Evolutionary conservation across 106 monocot genomes (phyloP), one percentile per base, ranked within the genome.

Genomic region (Posidonia australis): DNA sequence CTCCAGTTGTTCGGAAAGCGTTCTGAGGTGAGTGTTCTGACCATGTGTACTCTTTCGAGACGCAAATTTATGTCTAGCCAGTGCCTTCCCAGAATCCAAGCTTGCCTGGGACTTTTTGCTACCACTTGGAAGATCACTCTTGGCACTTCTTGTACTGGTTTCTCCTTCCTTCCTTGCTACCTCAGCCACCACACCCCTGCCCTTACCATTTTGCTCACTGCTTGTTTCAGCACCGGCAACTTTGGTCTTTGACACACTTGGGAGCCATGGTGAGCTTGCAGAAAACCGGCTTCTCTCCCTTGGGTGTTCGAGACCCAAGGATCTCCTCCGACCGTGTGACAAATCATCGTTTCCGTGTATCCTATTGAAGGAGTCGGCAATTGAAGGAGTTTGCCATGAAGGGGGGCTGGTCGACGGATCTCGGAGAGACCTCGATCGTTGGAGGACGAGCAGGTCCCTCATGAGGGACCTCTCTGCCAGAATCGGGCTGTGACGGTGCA

Each of bases 371-470:
- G 66, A 18, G 44, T 44, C 51, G 30, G 68, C 59, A 3, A 66
- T 60, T 25, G 62, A 78, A 58, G 88, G 85, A 13, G 93, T 85
- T 54, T 74, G 65, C 83, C 85, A 89, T 1, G 86, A 77, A 9
- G 81, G 77, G 16, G 92, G 87, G 42, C 86, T 86, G 22, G 86
- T 82, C 17, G 89, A 89, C 13, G 93, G 93, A 63, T 94, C 93
- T 60, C 86, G 59, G 32, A 94, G 84, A 23, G 93, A 89, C 57
- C 75, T 78, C 22, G 93, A 94, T 48, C 80, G 63, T 84, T 89
- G 89, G 16, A 94, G 79, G 60, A 72, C 61, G 22, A 82, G 65
- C 9, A 94, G 83, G 70, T 94, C 89, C 64, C 89, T 81, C 73
- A 79, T 77, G 36, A 94, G 79, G 58, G 81, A 77, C 66, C 76